Conservation (phyloP, 2,329 filamentous ascomycete genomes). For the Epichloe glyceriae region DNA sequence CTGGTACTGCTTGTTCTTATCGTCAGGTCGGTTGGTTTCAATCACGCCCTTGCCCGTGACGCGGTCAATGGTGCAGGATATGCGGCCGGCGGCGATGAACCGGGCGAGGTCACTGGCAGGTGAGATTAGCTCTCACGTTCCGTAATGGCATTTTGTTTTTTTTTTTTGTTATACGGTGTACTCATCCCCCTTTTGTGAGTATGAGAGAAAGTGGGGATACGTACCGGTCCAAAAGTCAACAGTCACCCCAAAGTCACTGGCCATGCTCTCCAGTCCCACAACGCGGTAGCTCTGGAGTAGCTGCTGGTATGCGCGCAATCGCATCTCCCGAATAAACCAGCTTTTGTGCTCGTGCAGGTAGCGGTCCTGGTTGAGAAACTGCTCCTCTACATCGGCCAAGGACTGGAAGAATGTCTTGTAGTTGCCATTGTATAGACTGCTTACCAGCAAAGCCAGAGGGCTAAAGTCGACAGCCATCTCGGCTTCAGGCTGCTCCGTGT, state of each 20-base stretch:
- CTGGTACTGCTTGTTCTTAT: slow-evolving; percentile 99
- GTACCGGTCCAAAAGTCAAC: slow-evolving; percentile 93
- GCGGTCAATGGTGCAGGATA: slow-evolving; percentile 94
- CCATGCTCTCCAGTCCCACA: slow-evolving; percentile 95
- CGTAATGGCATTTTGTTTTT: neutral
- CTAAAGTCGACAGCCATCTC: slow-evolving; percentile 83
- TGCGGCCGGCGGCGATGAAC: slow-evolving; percentile 89
- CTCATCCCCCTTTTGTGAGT: neutral
- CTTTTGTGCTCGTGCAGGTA: slow-evolving; percentile 91
- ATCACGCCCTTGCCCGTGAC: slow-evolving; percentile 94
- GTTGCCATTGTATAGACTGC: slow-evolving; percentile 83
- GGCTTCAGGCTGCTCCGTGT: slow-evolving; percentile 58
- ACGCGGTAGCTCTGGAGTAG: slow-evolving; percentile 94
- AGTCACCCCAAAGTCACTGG: slow-evolving; percentile 88
- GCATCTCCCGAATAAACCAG: slow-evolving; percentile 99
- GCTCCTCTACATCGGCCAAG: slow-evolving; percentile 79
- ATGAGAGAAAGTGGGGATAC: slow-evolving; percentile 17
- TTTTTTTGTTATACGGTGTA: neutral
- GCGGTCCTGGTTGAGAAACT: slow-evolving; percentile 85
- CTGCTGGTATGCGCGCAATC: slow-evolving; percentile 90
- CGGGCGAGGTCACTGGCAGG: slow-evolving; percentile 70
- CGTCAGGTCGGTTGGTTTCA: slow-evolving; percentile 92
- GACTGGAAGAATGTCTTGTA: slow-evolving; percentile 92
- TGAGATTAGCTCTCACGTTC: neutral
- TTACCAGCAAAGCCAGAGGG: slow-evolving; percentile 74